These are phyloP conservation scores for Backusella parvicylindrica DNA, from an alignment of 192 early-diverging fungal genomes.

Conservation along the genomic window DNA sequence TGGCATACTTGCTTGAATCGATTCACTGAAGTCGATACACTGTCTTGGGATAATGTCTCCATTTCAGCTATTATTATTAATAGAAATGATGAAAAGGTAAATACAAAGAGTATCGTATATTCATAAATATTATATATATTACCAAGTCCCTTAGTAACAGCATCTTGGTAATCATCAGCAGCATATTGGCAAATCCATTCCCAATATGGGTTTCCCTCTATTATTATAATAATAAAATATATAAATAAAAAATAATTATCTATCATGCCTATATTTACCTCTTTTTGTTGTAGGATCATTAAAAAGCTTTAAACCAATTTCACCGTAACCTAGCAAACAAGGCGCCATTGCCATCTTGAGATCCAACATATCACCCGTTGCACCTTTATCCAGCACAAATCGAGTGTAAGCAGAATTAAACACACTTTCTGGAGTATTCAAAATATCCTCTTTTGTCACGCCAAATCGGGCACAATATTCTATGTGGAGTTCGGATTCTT, in stretches of 20 bases:
- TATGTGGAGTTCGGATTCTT: conserved; percentile 68
- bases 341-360: conserved; percentile 80
- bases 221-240: background rate
- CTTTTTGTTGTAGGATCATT: conserved; percentile 63
- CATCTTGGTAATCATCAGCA: conserved; percentile 61
- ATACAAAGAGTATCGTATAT: no score
- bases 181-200: conserved; percentile 76
- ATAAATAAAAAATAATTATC: background rate
- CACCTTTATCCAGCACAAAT: conserved; percentile 72
- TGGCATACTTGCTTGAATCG: conserved; percentile 61
- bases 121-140: no score
- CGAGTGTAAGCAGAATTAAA: conserved; percentile 84
- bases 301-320: conserved; percentile 62
- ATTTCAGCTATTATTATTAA: conserved; percentile 39
- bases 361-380: conserved; percentile 71
- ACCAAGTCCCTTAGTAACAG: conserved; percentile 55
- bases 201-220: conserved; percentile 79
- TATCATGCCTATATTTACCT: conserved; percentile 18
- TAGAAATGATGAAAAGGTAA: background rate
- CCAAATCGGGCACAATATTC: conserved; percentile 75
- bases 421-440: conserved; percentile 65
- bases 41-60: conserved; percentile 46
- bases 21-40: conserved; percentile 45
- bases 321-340: conserved; percentile 81
- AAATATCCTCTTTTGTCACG: conserved; percentile 62